Evolutionary conservation across 106 monocot species (phyloP), one percentile per base, ranked within the genome.

Genomic region (Phalaenopsis equestris): DNA sequence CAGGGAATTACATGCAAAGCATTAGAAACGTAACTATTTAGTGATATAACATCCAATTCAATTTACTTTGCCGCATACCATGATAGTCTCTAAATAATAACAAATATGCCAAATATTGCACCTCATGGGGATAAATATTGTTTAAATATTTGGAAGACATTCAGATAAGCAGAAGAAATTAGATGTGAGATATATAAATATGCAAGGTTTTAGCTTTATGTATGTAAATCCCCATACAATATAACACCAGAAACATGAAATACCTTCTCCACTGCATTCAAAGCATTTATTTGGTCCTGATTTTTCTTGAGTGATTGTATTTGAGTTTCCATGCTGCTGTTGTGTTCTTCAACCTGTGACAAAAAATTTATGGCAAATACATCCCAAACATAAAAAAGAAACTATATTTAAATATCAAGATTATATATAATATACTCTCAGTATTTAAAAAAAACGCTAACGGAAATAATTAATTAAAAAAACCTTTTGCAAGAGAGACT

Each of bases 221-320:
- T 52, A 52, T 52, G 52, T 12, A 52, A 52, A 52, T 30, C 9
- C 21, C 24, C 24, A 7, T 23, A 24, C 7, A 65, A 65, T 0
- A 8, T 65, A 7, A 23, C 1, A 65, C 24, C n/a, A 65, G 64
- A 14, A 6, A 1, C 15, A 73, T 36, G 30, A 49, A 24, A 76
- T 76, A 76, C 76, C 76, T 76, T 76, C 49, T 47, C 76, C 49
- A 49, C 49, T 76, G 76, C 76, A 76, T 76, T 76, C 49, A 23
- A 48, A 49, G 76, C 19, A 48, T 49, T 17, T 49, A 11, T 15
- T 11, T 14, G 42, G n/a, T 24, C 46, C 48, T 24, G 47, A 12
- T 12, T 76, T 49, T 30, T 23, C 52, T 52, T 49, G 19, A 76
- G 76, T 23, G 76, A 76, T 52, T 76, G 76, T 76, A 76, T 76